Conservation (phyloP, 2,329 filamentous ascomycete species). For the Ilyonectria destructans region DNA sequence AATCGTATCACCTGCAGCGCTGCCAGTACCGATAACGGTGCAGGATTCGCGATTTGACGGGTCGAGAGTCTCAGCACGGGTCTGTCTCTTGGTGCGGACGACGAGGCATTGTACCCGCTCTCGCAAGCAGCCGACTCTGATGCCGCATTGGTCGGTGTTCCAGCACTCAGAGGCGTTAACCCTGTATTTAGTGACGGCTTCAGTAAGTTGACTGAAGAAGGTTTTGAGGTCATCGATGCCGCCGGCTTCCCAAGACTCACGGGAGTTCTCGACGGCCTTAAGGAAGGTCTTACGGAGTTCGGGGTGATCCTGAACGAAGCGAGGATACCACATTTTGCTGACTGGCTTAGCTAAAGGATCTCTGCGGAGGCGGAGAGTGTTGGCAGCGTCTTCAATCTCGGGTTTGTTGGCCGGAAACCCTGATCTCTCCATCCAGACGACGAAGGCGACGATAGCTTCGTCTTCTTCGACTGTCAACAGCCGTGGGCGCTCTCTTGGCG, state of each 20-base stretch:
- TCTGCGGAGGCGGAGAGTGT: background rate
- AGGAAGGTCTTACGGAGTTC: conserved; percentile 19
- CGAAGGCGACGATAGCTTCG: conserved; percentile 3
- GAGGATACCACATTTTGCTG: conserved; percentile 10
- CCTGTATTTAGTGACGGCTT: background rate
- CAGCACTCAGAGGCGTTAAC: conserved; percentile 8
- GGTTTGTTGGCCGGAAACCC: conserved; percentile 6
- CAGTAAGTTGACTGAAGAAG: background rate
- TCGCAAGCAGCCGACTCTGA: conserved; percentile 11
- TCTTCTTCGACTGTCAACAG: background rate
- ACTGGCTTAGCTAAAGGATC: background rate
- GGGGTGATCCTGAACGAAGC: conserved; percentile 15
- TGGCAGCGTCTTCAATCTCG: conserved; percentile 10
- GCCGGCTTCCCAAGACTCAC: conserved; percentile 5
- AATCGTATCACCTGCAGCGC: conserved; percentile 5
- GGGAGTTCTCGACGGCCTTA: conserved; percentile 19
- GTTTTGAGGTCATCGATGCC: background rate
- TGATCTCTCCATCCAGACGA: conserved; percentile 9
- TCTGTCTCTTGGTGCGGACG: conserved; percentile 1
- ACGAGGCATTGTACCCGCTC: conserved; percentile 4
- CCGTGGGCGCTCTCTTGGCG: background rate
- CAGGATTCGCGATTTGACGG: conserved; percentile 16
- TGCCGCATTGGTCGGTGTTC: conserved; percentile 5
- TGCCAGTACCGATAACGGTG: conserved; percentile 9
- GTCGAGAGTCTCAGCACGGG: background rate